Conservation (phyloP, 345 rosid genomes). For the Microthlaspi erraticum region DNA sequence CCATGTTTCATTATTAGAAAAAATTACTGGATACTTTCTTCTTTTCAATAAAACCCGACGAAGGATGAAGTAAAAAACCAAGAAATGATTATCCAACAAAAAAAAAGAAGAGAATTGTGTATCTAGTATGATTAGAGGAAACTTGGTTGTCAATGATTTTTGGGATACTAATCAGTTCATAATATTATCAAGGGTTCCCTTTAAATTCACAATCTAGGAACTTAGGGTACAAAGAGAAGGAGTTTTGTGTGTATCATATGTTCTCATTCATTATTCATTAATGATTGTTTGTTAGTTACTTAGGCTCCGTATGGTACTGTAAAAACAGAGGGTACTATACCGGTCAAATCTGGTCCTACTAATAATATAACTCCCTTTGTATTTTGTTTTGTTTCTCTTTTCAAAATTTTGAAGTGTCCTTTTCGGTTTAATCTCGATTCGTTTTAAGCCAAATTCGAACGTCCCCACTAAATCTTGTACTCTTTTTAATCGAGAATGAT, state of each 20-base stretch:
- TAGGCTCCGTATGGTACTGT: slow-evolving; percentile 18
- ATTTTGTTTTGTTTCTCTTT: background rate
- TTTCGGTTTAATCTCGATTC: slow-evolving; percentile 16
- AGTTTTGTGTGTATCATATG: slow-evolving; percentile 1
- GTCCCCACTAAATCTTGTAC: background rate
- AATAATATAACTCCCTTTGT: slow-evolving; percentile 1
- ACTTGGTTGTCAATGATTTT: background rate
- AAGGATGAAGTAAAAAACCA: background rate
- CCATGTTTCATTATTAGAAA: background rate
- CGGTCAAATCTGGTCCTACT: slow-evolving; percentile 41
- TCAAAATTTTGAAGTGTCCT: slow-evolving; percentile 21
- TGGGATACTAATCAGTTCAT: background rate
- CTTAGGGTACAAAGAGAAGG: background rate
- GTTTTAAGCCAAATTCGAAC: slow-evolving; percentile 6
- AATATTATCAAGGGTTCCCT: too few species aligned
- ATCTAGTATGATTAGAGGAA: background rate
- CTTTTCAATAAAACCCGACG: slow-evolving; percentile 9
- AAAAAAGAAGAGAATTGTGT: background rate
- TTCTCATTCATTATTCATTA: slow-evolving; percentile 42
- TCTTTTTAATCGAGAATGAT: background rate
- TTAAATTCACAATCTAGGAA: too few species aligned
- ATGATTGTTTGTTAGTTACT: slow-evolving; percentile 36
- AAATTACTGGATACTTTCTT: background rate
- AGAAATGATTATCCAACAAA: background rate
- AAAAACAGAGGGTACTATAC: slow-evolving; percentile 43